Conservation (phyloP, 2,329 filamentous ascomycete species). For the Arthroderma sp. region DNA sequence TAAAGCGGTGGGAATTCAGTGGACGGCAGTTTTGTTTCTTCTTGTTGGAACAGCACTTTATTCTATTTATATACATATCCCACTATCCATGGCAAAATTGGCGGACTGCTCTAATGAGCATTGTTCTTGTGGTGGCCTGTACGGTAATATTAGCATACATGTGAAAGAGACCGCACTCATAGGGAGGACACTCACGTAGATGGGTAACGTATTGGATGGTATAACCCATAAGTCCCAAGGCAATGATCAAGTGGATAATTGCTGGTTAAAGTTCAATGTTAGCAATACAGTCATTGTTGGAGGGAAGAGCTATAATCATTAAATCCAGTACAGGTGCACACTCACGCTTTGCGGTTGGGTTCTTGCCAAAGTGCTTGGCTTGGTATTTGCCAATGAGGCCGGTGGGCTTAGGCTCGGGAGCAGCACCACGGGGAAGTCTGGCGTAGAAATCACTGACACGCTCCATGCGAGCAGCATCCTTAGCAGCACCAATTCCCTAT, state of each 20-base stretch:
- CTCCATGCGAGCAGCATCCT: conserved; percentile 95
- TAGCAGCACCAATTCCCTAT: conserved; percentile 84
- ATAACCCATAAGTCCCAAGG: conserved; percentile 73
- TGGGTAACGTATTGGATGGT: conserved; percentile 99
- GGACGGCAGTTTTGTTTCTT: too few species aligned
- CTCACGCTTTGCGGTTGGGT: conserved; percentile 77
- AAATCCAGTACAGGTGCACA: conserved; percentile 14
- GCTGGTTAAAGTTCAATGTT: conserved; percentile 43
- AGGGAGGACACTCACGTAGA: conserved; percentile 57
- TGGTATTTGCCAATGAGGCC: conserved; percentile 84
- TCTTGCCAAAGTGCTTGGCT: conserved; percentile 82
- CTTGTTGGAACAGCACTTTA: conserved; percentile 5
- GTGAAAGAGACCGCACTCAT: not conserved
- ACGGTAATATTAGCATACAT: not conserved
- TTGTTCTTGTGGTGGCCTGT: conserved; percentile 99
- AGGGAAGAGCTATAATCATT: not conserved
- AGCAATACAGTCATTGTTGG: not conserved
- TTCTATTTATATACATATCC: conserved; percentile 30
- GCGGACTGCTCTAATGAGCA: conserved; percentile 56
- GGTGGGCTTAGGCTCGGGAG: conserved; percentile 67
- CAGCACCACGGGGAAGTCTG: conserved; percentile 85
- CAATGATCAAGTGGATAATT: conserved; percentile 70
- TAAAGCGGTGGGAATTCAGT: too few species aligned
- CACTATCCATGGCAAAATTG: conserved; percentile 10
- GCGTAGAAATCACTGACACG: conserved; percentile 98